Base-by-base conservation (phyloP, 805 yeast species). In the Deakozyma indianensis region DNA sequence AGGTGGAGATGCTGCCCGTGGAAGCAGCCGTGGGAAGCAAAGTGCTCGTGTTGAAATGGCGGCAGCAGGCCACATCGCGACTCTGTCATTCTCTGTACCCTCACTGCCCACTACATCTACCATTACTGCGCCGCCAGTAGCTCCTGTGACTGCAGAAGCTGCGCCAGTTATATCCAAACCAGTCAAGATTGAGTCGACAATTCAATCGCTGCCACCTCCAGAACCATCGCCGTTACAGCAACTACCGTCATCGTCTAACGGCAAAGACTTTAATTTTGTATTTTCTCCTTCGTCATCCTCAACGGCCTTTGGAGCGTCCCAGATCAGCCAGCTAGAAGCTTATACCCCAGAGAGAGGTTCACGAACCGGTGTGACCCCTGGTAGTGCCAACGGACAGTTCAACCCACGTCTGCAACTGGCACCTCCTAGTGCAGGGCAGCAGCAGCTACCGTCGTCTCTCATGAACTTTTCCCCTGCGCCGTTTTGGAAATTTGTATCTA, bases 401-500 rank as follows among this genome's bases (percentile, higher is more conserved):
- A 49, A 45, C 29, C 42, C 44, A 32, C 35, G 35, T 24, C 53
- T 57, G 43, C 55, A 53, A 27, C 56, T 64, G 35, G 66, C 65
- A 3, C 66, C 67, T 22, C 67, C 67, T 7, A 49, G 53, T 14
- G 56, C 66, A 1, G 58, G 60, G 5, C 63, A 56, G 45, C 61
- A 53, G 51, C 59, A 51, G 48, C 69, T 59, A 56, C 66, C 64
- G 58, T 66, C 61, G 61, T 66, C 64, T 74, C 63, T 65, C 57
- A 69, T 67, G 4, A 71, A 66, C 43, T 75, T 81, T 24, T 84
- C 95, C 1, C 97, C 97, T 1, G 96, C 95, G 5, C 64, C 68
- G 16, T 75, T 88, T 48, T 85, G 96, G 96, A 84, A 83, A 58
- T 79, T 84, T n/a, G 18, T 32, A 9, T 50, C 55, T 11, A 53